A percentile compares a stretch with the other conserved stretches of the same genome.
These are phyloP conservation scores for Bruguiera hainesii DNA, from an alignment of 441 rosid species.

Conservation along the genomic window DNA sequence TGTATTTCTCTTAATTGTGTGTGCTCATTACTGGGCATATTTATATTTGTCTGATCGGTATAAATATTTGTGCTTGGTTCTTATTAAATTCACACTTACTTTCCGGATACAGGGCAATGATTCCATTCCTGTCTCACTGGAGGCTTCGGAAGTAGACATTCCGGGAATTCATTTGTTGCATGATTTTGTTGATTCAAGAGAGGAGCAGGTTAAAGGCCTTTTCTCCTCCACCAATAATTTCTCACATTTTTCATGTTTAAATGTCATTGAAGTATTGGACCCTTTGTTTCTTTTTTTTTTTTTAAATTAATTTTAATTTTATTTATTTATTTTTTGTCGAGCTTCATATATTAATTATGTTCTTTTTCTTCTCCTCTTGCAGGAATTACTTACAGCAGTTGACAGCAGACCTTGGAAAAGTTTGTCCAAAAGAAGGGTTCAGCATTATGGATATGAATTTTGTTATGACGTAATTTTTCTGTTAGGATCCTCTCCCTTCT, in stretches of 20 bases:
- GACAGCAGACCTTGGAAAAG: conserved; percentile 69
- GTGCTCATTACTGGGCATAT: no score
- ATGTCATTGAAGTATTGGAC: background rate
- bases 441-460: conserved; percentile 93
- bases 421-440: conserved; percentile 86
- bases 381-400: conserved; percentile 89
- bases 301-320: background rate
- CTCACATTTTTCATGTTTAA: background rate
- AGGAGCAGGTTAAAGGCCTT: conserved; percentile 55
- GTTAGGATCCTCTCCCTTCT: conserved; percentile 1
- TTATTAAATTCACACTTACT: background rate
- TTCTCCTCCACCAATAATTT: background rate
- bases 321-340: background rate
- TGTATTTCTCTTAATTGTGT: no score
- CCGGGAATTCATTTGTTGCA: conserved; percentile 68
- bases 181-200: conserved; percentile 58
- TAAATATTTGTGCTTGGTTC: background rate
- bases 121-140: conserved; percentile 46
- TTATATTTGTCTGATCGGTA: background rate
- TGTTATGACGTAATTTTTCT: conserved; percentile 50
- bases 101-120: conserved; percentile 39
- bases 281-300: background rate
- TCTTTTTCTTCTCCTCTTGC: conserved; percentile 8
- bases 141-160: conserved; percentile 64
- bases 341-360: background rate